These are phyloP conservation scores for Hura crepitans DNA, from an alignment of 441 rosid genomes.

Conservation along the genomic window DNA sequence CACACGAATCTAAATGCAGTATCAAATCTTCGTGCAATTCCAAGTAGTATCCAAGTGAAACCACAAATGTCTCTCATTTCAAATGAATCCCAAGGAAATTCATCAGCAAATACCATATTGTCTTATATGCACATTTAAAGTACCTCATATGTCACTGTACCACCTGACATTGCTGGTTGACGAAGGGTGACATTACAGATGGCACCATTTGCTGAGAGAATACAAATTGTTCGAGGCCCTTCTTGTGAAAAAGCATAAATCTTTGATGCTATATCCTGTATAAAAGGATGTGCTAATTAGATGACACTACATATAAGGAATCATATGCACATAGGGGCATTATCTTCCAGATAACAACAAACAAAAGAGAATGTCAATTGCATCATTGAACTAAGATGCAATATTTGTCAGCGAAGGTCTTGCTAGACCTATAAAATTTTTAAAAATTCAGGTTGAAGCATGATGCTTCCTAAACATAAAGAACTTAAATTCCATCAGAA, in stretches of 20 bases:
- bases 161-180: conserved; percentile 56
- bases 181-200: conserved; percentile 73
- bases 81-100: neutral
- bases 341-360: neutral
- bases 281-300: neutral
- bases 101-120: conserved; percentile 10
- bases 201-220: conserved; percentile 94
- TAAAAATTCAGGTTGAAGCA: neutral
- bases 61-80: conserved; percentile 5
- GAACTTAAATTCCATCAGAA: neutral
- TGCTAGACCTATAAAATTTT: neutral
- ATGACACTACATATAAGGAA: neutral
- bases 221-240: conserved; percentile 89
- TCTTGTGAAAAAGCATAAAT: conserved; percentile 70
- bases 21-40: neutral
- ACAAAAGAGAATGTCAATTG: neutral
- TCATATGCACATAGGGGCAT: neutral
- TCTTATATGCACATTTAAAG: conserved; percentile 7
- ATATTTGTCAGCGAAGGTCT: neutral
- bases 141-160: conserved; percentile 78
- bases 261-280: conserved; percentile 80
- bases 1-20: neutral
- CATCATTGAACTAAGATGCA: neutral
- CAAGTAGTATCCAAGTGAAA: neutral
- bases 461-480: neutral